Evolutionary conservation across 2,329 filamentous ascomycete species (phyloP), one percentile per base, ranked within the genome.

Genomic region (Huntiella omanensis): DNA sequence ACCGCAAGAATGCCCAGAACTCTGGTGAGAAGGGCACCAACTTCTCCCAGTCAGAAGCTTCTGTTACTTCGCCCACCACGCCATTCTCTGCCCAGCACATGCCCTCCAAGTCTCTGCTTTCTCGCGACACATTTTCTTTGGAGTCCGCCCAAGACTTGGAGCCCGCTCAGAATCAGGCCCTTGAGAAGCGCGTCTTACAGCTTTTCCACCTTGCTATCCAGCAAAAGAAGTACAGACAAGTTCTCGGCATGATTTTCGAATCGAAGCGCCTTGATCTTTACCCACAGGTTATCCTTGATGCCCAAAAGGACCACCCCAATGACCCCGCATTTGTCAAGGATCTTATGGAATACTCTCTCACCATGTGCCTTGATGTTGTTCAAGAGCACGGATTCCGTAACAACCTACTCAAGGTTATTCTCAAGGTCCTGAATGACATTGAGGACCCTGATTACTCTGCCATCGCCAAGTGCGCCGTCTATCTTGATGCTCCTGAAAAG

Each of bases 321-420:
- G 84, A 86, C 62, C 85, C 82, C 64, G 71, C 74, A 46, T 76
- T 79, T 58, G 62, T 66, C 34, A 73, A 77, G 52, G 88, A 96
- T 59, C 65, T 98, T 48, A 91, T 98, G 80, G 91, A 98, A 55
- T 98, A 98, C 57, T 82, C 91, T 15, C 66, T 98, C 51, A 78
- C 87, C 54, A 92, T 98, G 54, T 95, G 88, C 68, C 93, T 98
- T 85, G 87, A 92, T 51, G 80, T 96, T 50, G 86, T 98, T 13
- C 91, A 96, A 63, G 91, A 98, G 64, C 77, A 88, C 45, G 78
- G 79, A 41, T 74, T 96, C 57, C 77, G 91, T 51, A 75, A 72
- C 33, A 69, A 91, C 67, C 95, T 98, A 45, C 64, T 98, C 49
- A 80, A 82, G 55, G 71, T 98, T 40, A 91, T 98, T 47, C 76